These are phyloP conservation scores for Chamaecyparis obtusa DNA, from an alignment of 75 land plant species.

Conservation along the genomic window DNA sequence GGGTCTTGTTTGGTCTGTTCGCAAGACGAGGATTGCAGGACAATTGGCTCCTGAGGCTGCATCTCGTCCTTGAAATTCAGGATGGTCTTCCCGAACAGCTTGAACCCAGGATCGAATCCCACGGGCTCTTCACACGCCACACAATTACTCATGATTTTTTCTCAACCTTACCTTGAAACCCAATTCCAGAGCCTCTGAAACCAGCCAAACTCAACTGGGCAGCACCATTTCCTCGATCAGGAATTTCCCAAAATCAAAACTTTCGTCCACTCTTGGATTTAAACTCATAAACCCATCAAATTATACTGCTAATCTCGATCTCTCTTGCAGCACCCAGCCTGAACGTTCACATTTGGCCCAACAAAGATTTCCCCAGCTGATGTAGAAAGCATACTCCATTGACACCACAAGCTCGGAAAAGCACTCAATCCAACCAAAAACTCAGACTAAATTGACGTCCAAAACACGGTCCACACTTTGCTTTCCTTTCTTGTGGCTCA, in stretches of 20 bases:
- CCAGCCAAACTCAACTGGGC: not conserved
- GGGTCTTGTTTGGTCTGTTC: not conserved
- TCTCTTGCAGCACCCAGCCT: too few species aligned
- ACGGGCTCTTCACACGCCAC: not conserved
- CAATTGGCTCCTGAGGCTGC: not conserved
- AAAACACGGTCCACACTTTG: not conserved
- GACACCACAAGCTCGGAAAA: not conserved
- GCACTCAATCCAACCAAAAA: not conserved
- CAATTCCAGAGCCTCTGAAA: too few species aligned
- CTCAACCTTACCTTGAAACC: not conserved
- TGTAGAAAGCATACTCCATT: not conserved
- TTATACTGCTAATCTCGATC: not conserved
- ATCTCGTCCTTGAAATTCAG: not conserved
- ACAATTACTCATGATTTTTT: not conserved
- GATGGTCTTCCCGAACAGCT: constrained; percentile 37
- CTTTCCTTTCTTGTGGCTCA: not conserved
- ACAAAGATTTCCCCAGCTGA: not conserved
- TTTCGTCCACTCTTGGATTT: too few species aligned
- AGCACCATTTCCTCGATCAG: not conserved
- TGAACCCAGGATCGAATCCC: constrained; percentile 17
- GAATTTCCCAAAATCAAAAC: not conserved
- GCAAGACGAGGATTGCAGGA: not conserved
- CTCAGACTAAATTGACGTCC: not conserved
- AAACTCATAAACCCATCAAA: not conserved
- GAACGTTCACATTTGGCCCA: not conserved